A percentile compares a stretch with the other conserved stretches of the same genome.
Evolutionary conservation across 257 asterid species (phyloP).

Genomic region (Lavandula angustifolia): DNA sequence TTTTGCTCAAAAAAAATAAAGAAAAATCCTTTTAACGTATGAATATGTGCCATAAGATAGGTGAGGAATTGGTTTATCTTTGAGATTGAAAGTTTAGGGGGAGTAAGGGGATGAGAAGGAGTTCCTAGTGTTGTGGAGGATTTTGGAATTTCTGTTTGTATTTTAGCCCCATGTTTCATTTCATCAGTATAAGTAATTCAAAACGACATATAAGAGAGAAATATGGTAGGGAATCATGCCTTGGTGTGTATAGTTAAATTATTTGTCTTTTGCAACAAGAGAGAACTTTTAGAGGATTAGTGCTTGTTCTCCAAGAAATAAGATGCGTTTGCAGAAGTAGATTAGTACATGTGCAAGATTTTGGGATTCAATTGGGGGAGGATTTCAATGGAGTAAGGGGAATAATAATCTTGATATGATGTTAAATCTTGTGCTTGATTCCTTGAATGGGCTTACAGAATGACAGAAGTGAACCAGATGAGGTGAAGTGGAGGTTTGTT

Average conservation of each 20-base stretch:
- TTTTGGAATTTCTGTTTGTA: background rate
- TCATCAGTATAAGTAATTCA: background rate
- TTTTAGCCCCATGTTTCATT: background rate
- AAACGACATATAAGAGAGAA: background rate
- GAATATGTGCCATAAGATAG: slow-evolving; percentile 10
- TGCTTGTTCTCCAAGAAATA: background rate
- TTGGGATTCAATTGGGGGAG: no score
- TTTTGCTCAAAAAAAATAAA: slow-evolving; percentile 19
- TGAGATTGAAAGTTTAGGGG: background rate
- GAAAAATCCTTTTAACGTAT: background rate
- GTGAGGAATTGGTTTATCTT: slow-evolving; percentile 12
- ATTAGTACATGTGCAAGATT: no score
- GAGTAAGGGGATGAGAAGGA: slow-evolving; percentile 24
- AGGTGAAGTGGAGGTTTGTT: slow-evolving; percentile 45
- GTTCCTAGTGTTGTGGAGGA: slow-evolving; percentile 33
- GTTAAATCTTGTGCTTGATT: slow-evolving; percentile 20
- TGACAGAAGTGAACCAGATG: background rate
- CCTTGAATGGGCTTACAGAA: no score
- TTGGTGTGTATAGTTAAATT: background rate
- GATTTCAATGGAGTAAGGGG: no score
- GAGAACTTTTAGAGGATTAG: background rate
- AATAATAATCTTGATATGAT: no score
- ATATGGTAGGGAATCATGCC: background rate
- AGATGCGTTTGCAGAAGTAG: background rate
- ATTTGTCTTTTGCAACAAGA: slow-evolving; percentile 4